Evolutionary conservation across 345 rosid genomes (phyloP).

Genomic region (Aquilaria yunnanensis): DNA sequence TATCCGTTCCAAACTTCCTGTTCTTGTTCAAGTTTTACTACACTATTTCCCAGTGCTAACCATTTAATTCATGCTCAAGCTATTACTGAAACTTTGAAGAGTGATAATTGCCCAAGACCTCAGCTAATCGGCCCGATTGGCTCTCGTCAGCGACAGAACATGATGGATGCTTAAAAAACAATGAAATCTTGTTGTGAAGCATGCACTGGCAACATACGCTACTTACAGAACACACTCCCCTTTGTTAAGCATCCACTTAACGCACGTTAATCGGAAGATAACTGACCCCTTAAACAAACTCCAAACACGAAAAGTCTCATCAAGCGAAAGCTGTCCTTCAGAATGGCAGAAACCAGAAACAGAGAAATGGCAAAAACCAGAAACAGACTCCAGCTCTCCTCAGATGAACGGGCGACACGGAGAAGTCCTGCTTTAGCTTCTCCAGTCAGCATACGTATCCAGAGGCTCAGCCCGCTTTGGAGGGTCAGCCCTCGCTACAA

Average conservation of each 20-base stretch:
- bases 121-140: too few species aligned
- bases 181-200: slow-evolving; percentile 19
- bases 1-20: too few species aligned
- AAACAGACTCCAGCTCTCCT: not conserved
- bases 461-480: slow-evolving; percentile 9
- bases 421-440: not conserved
- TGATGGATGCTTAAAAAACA: slow-evolving; percentile 25
- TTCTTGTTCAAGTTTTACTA: too few species aligned
- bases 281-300: not conserved
- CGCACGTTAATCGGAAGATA: too few species aligned
- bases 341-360: slow-evolving; percentile 12
- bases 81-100: too few species aligned
- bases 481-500: slow-evolving; percentile 21
- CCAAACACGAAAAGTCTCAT: not conserved
- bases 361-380: not conserved
- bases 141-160: slow-evolving; percentile 2
- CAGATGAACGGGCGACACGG: not conserved
- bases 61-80: too few species aligned
- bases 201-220: not conserved
- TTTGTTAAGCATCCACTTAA: not conserved
- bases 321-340: not conserved
- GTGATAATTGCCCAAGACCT: too few species aligned
- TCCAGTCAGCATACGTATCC: not conserved
- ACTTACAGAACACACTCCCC: not conserved
- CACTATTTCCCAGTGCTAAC: too few species aligned